Evolutionary conservation across 176 grass and related monocot genomes (phyloP), one percentile per base, ranked within the genome.

Genomic region (Pharus latifolius): DNA sequence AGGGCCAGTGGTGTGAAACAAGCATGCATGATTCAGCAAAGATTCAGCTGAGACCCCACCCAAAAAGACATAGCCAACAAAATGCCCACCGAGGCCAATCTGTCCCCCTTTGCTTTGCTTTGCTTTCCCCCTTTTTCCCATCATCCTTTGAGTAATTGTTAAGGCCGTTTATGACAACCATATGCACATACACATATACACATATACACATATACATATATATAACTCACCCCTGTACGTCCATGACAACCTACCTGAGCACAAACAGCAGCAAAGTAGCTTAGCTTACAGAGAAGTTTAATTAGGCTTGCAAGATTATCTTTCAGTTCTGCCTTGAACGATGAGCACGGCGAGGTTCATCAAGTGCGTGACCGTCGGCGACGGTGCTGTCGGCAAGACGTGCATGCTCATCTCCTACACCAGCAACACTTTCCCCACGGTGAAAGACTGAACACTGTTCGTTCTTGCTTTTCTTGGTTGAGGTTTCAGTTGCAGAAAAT

Each of bases 371-470:
- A 94, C 90, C 2, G 90, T 94, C 18, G 90, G 90, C 51, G 90
- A 94, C 51, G 90, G 90, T 31, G 90, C 90, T 15, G 90, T 94
- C 49, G 86, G 90, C 22, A 89, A 94, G 40, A 94, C 90, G 53
- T 94, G 90, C 82, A 94, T 94, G 90, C 90, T 89, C 75, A 94
- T 94, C 71, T 89, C 85, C 86, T 94, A 94, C 82, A 94, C 90
- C 86, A 89, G 90, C 86, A 94, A 94, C 79, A 94, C 82, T 41
- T 94, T 94, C 82, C 90, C 90, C 15, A 94, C 90, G 75, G 75
- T 78, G 29, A 49, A 52, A 10, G 22, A 10, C 29, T 18, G 28
- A 33, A 32, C 3, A 15, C 29, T 3, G 11, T 56, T 55, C 14
- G 38, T 54, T 47, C 20, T 50, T 23, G 46, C 30, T 5, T 50